phyloP scores from a whole-genome alignment of 305 asterid species.

The Plantago coronopus region DNA sequence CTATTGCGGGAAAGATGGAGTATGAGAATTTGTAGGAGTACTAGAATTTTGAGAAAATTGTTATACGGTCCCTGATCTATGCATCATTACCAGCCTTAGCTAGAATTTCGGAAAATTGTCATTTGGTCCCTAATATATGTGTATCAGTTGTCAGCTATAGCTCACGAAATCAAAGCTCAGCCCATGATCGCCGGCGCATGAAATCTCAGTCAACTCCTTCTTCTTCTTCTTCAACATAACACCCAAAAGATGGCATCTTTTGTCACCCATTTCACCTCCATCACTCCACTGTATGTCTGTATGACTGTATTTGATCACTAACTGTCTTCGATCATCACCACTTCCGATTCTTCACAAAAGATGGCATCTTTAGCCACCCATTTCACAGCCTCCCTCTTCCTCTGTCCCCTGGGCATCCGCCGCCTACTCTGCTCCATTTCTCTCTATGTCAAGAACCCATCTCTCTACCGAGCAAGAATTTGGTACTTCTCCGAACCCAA shows the following conservation, averaged over 20 bases:
- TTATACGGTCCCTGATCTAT: too few relatives aligned
- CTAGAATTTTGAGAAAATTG: too few relatives aligned
- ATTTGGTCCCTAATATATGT: not conserved
- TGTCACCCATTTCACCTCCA: not conserved
- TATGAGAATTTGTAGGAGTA: too few relatives aligned
- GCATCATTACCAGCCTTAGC: too few relatives aligned
- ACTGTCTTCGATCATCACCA: not conserved
- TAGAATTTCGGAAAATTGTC: too few relatives aligned
- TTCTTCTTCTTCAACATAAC: not conserved
- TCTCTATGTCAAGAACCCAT: slow-evolving; percentile 60
- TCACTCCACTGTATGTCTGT: too few relatives aligned
- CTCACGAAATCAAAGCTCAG: not conserved
- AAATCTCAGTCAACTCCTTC: not conserved
- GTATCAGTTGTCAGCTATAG: not conserved
- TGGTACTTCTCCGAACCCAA: slow-evolving; percentile 74
- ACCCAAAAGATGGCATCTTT: not conserved
- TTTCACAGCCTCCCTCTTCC: slow-evolving; percentile 62
- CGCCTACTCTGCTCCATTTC: slow-evolving; percentile 53
- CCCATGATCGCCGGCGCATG: slow-evolving; percentile 3
- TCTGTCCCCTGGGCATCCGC: slow-evolving; percentile 61
- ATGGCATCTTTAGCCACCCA: slow-evolving; percentile 73
- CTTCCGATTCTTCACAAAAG: not conserved
- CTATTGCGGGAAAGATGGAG: too few relatives aligned
- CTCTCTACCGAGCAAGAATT: slow-evolving; percentile 50
- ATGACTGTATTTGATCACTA: not conserved